Percentiles rank a stretch among this genome's conserved stretches.
Evolutionary conservation across 192 early-diverging fungal species (phyloP).

Genomic region (Thoreauomyces humboldtii): DNA sequence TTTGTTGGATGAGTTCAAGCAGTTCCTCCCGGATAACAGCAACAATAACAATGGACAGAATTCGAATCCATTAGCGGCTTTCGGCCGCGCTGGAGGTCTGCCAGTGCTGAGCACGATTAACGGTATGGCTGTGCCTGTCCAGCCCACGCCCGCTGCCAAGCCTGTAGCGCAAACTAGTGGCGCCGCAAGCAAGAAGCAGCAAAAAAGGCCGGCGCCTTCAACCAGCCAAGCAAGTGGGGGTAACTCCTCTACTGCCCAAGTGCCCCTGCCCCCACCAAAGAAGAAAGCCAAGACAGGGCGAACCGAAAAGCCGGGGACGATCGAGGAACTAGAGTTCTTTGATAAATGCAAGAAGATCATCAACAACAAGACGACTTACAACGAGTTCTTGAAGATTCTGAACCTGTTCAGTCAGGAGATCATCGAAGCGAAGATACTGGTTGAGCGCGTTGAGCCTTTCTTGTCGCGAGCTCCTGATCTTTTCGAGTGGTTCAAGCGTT

Average conservation of each 20-base stretch:
- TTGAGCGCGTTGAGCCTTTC: slow-evolving; percentile 84
- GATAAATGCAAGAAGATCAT: slow-evolving; percentile 86
- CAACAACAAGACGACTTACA: slow-evolving; percentile 82
- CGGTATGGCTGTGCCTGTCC: slow-evolving; percentile 41
- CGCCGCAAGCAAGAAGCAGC: slow-evolving; percentile 30
- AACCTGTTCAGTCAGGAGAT: slow-evolving; percentile 94
- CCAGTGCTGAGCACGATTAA: slow-evolving; percentile 44
- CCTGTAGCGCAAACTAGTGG: neutral
- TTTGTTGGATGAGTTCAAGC: slow-evolving; percentile 95
- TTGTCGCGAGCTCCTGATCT: slow-evolving; percentile 79
- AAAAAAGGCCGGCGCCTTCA: slow-evolving; percentile 25
- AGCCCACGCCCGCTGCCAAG: neutral
- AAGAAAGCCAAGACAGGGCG: slow-evolving; percentile 31
- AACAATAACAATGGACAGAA: slow-evolving; percentile 44
- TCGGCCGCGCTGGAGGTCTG: slow-evolving; percentile 36
- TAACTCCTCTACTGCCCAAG: neutral
- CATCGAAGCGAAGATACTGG: slow-evolving; percentile 76
- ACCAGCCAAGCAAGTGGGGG: neutral
- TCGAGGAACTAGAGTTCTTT: slow-evolving; percentile 92
- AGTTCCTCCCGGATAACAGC: slow-evolving; percentile 90
- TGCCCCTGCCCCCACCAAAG: slow-evolving; percentile 28
- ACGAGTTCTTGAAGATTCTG: slow-evolving; percentile 94
- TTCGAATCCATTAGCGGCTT: slow-evolving; percentile 9
- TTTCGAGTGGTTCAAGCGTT: slow-evolving; percentile 92
- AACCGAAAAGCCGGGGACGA: slow-evolving; percentile 21